Base-by-base conservation (phyloP, 1,284 basidiomycete genomes). In the Malassezia psittaci region DNA sequence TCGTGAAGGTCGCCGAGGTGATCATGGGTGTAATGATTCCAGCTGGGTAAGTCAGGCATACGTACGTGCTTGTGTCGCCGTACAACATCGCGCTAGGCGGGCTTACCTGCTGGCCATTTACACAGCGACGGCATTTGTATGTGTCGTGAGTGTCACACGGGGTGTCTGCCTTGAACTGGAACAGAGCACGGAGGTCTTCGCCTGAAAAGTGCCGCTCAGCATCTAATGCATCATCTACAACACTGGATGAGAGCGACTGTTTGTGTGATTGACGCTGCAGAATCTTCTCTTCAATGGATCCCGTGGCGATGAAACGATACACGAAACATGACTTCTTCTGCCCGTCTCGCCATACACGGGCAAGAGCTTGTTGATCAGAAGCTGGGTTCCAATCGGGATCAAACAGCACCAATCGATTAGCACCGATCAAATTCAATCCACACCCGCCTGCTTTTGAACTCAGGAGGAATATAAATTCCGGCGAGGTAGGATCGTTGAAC, bases 311-410 rank as follows among this genome's bases (percentile, higher is more conserved):
- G 77, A 96, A 98, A 18, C 93, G 88, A 72, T 98, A 98, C 2
- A 96, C 93, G 66, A 96, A 98, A 74, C 19, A 65, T 24, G 63
- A 62, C 83, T 98, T 98, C 83, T 96, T 99, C 76, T 98, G 93
- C 0, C 93, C 93, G 71, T 99, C 93, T 79, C 94, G 87, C 93
- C 93, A 99, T 2, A 99, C 93, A 76, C 93, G 88, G 38, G 93
- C 93, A 5, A 98, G 81, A 9, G 93, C 93, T 76, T 99, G 94
- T 75, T 98, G 94, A 76, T 99, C 93, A 36, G 91, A 89, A 5
- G 93, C 91, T 18, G 91, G 93, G 69, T 96, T 96, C 91, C 93
- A 96, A 73, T 96, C 91, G 1, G 94, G 94, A 75, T 99, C 93
- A 66, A 98, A 98, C 33, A 98, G 79, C 62, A 99, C 89, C 33